A percentile compares a stretch with the other conserved stretches of the same genome.
These are phyloP conservation scores for Eucalyptus brandiana DNA, from an alignment of 345 rosid species.

Conservation along the genomic window DNA sequence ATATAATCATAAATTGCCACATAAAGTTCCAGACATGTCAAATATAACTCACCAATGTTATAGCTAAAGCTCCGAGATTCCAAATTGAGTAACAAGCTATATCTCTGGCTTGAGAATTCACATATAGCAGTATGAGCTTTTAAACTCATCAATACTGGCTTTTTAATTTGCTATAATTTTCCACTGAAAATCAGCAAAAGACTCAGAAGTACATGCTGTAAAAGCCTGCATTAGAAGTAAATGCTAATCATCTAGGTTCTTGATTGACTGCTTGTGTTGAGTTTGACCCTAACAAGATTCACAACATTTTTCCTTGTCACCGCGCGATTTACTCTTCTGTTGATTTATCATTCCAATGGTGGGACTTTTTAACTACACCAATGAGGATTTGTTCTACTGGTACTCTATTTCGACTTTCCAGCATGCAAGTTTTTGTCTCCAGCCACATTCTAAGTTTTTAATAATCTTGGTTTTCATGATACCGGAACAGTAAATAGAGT, in stretches of 20 bases:
- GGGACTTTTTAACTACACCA: too few species aligned
- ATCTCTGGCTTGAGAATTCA: not conserved
- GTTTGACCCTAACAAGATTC: not conserved
- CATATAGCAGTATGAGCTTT: not conserved
- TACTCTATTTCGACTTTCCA: too few species aligned
- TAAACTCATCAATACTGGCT: not conserved
- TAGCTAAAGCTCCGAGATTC: not conserved
- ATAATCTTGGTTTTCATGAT: not conserved
- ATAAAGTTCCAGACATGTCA: not conserved
- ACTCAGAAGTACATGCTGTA: not conserved
- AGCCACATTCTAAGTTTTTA: too few species aligned
- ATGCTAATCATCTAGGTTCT: too few species aligned
- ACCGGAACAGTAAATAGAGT: not conserved
- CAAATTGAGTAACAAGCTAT: not conserved
- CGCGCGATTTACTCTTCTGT: too few species aligned
- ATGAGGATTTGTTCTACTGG: too few species aligned
- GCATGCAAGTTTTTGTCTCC: too few species aligned
- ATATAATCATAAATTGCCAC: not conserved
- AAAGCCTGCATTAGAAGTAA: not conserved
- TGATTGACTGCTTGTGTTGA: too few species aligned
- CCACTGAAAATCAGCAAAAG: not conserved
- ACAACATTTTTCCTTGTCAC: not conserved
- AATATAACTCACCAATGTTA: not conserved
- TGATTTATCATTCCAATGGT: too few species aligned
- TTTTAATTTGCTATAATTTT: not conserved